phyloP scores from a whole-genome alignment of 495 filamentous ascomycete species.

The Tuber aestivum region DNA sequence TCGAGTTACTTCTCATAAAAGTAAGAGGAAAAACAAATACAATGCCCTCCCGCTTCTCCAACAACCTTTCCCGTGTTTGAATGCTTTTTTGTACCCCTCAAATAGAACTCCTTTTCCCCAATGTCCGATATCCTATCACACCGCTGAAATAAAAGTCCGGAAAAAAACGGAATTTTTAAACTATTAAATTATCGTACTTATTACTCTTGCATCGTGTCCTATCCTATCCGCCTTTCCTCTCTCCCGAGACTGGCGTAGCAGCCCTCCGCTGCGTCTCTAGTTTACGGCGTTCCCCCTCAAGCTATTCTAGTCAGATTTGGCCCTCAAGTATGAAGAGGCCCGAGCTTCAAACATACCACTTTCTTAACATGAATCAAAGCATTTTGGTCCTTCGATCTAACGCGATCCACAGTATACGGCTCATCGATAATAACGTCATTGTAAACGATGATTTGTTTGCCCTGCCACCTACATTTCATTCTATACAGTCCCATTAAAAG shows the following conservation, averaged over 20 bases:
- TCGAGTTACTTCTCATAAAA: neutral
- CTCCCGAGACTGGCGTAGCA: conserved; percentile 32
- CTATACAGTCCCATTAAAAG: conserved; percentile 4
- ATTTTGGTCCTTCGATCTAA: conserved; percentile 50
- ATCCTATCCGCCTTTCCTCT: conserved; percentile 37
- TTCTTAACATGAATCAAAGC: conserved; percentile 57
- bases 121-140: neutral
- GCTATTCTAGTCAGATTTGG: conserved; percentile 16
- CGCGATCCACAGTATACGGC: conserved; percentile 59
- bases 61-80: neutral
- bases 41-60: neutral
- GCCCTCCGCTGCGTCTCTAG: conserved; percentile 35
- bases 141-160: conserved; percentile 1
- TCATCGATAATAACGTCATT: conserved; percentile 58
- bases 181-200: conserved; percentile 4
- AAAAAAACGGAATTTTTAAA: neutral
- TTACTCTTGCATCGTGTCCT: neutral
- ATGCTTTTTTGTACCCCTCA: conserved; percentile 3
- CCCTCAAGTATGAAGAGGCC: neutral
- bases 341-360: conserved; percentile 49
- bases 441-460: conserved; percentile 57
- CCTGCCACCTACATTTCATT: conserved; percentile 61
- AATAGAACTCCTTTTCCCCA: neutral
- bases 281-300: conserved; percentile 41
- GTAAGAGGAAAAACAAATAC: neutral